These are phyloP conservation scores for Solanum clarkiae DNA, from an alignment of 257 asterid genomes.

Conservation along the genomic window DNA sequence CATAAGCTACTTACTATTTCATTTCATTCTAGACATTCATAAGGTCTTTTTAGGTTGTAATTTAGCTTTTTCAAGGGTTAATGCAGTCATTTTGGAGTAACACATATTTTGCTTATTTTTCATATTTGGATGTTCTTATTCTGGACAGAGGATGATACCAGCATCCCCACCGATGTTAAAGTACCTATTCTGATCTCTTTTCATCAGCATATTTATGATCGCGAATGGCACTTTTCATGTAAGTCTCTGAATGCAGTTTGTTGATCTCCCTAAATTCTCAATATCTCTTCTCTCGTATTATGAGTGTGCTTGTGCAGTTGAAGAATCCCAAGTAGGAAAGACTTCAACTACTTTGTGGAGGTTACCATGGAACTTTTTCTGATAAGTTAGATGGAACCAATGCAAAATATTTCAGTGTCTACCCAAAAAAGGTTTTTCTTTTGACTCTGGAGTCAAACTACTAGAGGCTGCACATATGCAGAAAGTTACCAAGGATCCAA, in stretches of 20 bases:
- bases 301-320: background rate
- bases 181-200: slow-evolving; percentile 78
- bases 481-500: background rate
- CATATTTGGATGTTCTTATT: slow-evolving; percentile 7
- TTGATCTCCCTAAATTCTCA: background rate
- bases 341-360: background rate
- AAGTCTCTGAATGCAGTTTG: slow-evolving; percentile 26
- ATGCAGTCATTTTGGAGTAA: background rate
- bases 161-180: slow-evolving; percentile 73
- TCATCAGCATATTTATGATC: slow-evolving; percentile 69
- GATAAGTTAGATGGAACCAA: background rate
- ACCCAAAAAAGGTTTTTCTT: background rate
- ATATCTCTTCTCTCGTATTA: background rate
- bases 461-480: background rate
- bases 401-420: background rate
- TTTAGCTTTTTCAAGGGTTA: background rate
- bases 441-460: background rate
- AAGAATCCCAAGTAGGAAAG: background rate
- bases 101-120: background rate
- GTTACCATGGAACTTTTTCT: background rate
- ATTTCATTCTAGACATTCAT: background rate
- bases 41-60: background rate
- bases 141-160: slow-evolving; percentile 92
- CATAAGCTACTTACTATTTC: background rate
- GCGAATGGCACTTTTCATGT: slow-evolving; percentile 92